A percentile compares a stretch with the other conserved stretches of the same genome.
These are phyloP conservation scores for Leptographium procerum DNA, from an alignment of 2,329 filamentous ascomycete species.

Conservation along the genomic window DNA sequence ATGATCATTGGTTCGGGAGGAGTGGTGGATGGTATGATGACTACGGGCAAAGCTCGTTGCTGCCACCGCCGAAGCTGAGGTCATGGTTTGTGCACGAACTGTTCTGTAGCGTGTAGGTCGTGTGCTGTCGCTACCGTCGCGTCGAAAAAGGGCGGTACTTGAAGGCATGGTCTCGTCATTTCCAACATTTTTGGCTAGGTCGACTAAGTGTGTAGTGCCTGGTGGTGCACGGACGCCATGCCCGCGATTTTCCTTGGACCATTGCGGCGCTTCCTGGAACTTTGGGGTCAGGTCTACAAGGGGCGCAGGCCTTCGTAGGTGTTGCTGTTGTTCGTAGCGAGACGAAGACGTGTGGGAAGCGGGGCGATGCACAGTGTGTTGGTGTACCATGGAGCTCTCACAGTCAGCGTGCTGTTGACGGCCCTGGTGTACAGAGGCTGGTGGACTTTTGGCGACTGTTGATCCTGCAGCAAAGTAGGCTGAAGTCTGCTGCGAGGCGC, in stretches of 20 bases:
- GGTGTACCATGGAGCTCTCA: not conserved
- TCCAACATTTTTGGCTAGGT: slow-evolving; percentile 24
- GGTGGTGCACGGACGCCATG: slow-evolving; percentile 29
- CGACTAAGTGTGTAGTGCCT: slow-evolving; percentile 33
- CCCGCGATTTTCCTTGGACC: slow-evolving; percentile 40
- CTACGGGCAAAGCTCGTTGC: slow-evolving; percentile 5
- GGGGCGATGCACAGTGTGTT: slow-evolving; percentile 2
- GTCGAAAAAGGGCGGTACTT: slow-evolving; percentile 1
- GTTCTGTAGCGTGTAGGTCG: not conserved
- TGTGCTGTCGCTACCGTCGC: not conserved
- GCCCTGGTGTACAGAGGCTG: not conserved
- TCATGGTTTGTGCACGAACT: slow-evolving; percentile 10
- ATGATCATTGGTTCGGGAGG: not conserved
- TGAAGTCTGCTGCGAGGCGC: not conserved
- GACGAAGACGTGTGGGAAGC: not conserved
- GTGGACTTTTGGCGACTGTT: not conserved
- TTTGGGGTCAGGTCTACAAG: slow-evolving; percentile 56
- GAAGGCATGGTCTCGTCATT: not conserved
- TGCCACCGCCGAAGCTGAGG: slow-evolving; percentile 5
- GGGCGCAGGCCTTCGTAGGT: slow-evolving; percentile 35
- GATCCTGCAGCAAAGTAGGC: not conserved
- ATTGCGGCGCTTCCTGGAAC: slow-evolving; percentile 53
- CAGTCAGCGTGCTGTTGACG: not conserved
- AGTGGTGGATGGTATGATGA: slow-evolving; percentile 6
- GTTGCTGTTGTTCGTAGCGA: not conserved